These are phyloP conservation scores for Zygoascus ofunaensis DNA, from an alignment of 805 yeast species.

Conservation along the genomic window DNA sequence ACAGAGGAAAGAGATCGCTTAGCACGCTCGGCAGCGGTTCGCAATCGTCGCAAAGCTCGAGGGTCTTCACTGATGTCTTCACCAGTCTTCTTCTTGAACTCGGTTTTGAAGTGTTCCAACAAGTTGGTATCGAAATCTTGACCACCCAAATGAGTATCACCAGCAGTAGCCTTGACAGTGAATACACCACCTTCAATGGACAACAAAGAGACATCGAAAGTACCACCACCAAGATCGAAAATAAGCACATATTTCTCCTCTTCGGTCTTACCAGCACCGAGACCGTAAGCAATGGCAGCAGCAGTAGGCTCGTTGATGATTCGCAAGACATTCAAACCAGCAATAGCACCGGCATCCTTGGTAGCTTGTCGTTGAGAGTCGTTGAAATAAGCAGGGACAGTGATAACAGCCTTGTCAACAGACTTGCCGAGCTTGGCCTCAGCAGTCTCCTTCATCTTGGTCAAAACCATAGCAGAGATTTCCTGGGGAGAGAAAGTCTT, in stretches of 20 bases:
- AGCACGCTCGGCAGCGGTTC: constrained; percentile 99
- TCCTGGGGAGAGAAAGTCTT: constrained; percentile 91
- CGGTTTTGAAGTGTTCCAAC: constrained; percentile 84
- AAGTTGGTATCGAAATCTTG: constrained; percentile 97
- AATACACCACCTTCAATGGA: constrained; percentile 93
- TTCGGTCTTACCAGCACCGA: constrained; percentile 78
- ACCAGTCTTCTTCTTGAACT: constrained; percentile 93
- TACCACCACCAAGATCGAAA: constrained; percentile 97
- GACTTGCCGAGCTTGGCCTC: constrained; percentile 73
- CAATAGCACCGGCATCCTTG: constrained; percentile 81
- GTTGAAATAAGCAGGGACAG: constrained; percentile 84
- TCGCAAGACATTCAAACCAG: constrained; percentile 76
- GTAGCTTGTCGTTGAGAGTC: constrained; percentile 88
- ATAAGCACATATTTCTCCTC: constrained; percentile 82
- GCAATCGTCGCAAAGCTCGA: constrained; percentile 94
- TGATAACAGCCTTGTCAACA: constrained; percentile 77
- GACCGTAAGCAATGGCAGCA: constrained; percentile 95
- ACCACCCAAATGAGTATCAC: constrained; percentile 99
- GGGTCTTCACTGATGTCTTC: constrained; percentile 82
- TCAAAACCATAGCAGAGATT: constrained; percentile 84
- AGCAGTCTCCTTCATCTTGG: constrained; percentile 81
- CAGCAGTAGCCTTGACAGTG: constrained; percentile 96
- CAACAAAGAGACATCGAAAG: constrained; percentile 89
- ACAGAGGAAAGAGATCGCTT: constrained; percentile 96
- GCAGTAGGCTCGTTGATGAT: constrained; percentile 91